phyloP scores from a whole-genome alignment of 225 moss, liverwort and hornwort species.

The Bryum argenteum region DNA sequence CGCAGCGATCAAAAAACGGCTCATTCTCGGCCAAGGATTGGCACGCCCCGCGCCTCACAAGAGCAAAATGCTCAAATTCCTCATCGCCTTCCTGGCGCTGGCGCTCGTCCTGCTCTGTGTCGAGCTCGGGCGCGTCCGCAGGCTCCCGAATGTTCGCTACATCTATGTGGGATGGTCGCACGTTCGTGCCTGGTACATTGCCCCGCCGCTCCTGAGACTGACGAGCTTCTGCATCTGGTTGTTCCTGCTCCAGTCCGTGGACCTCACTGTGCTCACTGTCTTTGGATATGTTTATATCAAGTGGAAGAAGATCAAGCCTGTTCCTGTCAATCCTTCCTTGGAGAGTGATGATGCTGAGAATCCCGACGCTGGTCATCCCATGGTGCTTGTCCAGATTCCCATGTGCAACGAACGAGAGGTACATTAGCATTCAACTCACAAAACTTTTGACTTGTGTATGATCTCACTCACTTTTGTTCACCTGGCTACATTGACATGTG shows the following conservation, averaged over 20 bases:
- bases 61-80: conserved; percentile 61
- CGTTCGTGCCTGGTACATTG: conserved; percentile 48
- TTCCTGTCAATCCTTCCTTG: conserved; percentile 57
- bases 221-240: conserved; percentile 72
- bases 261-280: conserved; percentile 59
- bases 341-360: conserved; percentile 65
- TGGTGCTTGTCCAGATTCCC: conserved; percentile 83
- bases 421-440: background rate
- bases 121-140: background rate
- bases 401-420: conserved; percentile 97
- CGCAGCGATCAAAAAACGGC: conserved; percentile 65
- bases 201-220: conserved; percentile 63
- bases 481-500: no score
- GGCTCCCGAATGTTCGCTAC: conserved; percentile 27
- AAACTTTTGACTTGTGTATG: background rate
- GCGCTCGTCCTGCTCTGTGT: conserved; percentile 29
- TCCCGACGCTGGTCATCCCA: conserved; percentile 69
- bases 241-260: conserved; percentile 81
- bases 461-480: no score
- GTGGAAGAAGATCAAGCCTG: conserved; percentile 54
- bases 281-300: conserved; percentile 76
- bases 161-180: conserved; percentile 33
- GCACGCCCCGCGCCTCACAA: conserved; percentile 32
- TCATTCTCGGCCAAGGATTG: conserved; percentile 69
- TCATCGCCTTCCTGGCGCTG: conserved; percentile 62